Evolutionary conservation across 768 basidiomycete genomes (phyloP).

Genomic region (Mycena polygramma): DNA sequence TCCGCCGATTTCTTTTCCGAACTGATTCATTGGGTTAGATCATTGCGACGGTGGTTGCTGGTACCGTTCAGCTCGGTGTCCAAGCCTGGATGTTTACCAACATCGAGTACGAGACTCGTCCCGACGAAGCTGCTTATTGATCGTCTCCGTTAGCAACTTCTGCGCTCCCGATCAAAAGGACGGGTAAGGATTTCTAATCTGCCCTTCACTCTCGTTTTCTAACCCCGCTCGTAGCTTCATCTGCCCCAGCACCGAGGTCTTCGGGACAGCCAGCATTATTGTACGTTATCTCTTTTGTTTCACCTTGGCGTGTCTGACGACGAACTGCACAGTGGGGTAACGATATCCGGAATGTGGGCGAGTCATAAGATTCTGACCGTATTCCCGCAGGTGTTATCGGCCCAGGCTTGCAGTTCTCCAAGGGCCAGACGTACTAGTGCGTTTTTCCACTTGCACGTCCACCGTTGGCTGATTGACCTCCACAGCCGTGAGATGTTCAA

Average conservation of each 20-base stretch:
- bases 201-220: slow-evolving; percentile 22
- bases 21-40: slow-evolving; percentile 47
- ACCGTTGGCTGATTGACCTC: not conserved
- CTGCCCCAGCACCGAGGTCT: slow-evolving; percentile 67
- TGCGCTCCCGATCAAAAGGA: slow-evolving; percentile 61
- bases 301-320: slow-evolving; percentile 26
- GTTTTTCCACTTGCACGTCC: not conserved
- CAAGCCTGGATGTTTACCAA: slow-evolving; percentile 76
- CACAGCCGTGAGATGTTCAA: slow-evolving; percentile 26
- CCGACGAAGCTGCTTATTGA: slow-evolving; percentile 12
- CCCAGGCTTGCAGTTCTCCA: slow-evolving; percentile 57
- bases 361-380: slow-evolving; percentile 9
- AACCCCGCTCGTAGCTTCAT: slow-evolving; percentile 53
- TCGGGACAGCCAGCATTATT: slow-evolving; percentile 68
- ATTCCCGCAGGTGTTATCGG: slow-evolving; percentile 63
- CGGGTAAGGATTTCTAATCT: slow-evolving; percentile 42
- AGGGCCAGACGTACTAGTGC: slow-evolving; percentile 68
- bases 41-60: slow-evolving; percentile 67
- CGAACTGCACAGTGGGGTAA: slow-evolving; percentile 38
- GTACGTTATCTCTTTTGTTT: slow-evolving; percentile 51
- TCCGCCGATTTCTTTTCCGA: slow-evolving; percentile 23
- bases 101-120: slow-evolving; percentile 49
- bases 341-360: not conserved
- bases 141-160: slow-evolving; percentile 54
- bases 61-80: slow-evolving; percentile 75